Evolutionary conservation across 345 rosid genomes (phyloP).

Genomic region (Linum tenue): DNA sequence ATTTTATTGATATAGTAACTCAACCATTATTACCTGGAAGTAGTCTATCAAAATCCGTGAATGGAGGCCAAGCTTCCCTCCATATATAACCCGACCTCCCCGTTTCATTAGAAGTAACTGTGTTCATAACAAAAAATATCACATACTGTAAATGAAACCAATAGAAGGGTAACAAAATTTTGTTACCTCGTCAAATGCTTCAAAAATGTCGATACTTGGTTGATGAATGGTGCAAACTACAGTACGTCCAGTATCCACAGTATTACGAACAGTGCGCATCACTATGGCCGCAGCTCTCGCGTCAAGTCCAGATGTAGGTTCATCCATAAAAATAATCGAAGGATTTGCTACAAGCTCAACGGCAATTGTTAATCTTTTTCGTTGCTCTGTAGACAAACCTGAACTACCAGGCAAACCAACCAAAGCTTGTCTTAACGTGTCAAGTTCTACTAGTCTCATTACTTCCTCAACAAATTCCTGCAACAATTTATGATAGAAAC

Average conservation of each 20-base stretch:
- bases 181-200: slow-evolving; percentile 86
- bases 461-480: slow-evolving; percentile 96
- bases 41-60: slow-evolving; percentile 63
- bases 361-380: slow-evolving; percentile 86
- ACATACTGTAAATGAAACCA: not conserved
- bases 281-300: slow-evolving; percentile 97
- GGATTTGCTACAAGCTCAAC: slow-evolving; percentile 98
- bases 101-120: slow-evolving; percentile 98
- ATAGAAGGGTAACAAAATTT: not conserved
- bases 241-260: slow-evolving; percentile 93
- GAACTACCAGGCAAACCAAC: slow-evolving; percentile 82
- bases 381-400: slow-evolving; percentile 88
- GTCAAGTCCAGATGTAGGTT: slow-evolving; percentile 96
- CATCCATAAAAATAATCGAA: slow-evolving; percentile 90
- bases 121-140: slow-evolving; percentile 9
- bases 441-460: slow-evolving; percentile 84
- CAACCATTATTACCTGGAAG: slow-evolving; percentile 53
- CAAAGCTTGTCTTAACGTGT: slow-evolving; percentile 52
- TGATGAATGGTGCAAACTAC: slow-evolving; percentile 94
- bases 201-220: slow-evolving; percentile 89
- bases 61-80: slow-evolving; percentile 69
- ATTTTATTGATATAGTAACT: not conserved
- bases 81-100: slow-evolving; percentile 80
- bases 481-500: slow-evolving; percentile 7
- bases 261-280: slow-evolving; percentile 88